Evolutionary conservation across 495 filamentous ascomycete species (phyloP).

Genomic region (Trichoderma virens): DNA sequence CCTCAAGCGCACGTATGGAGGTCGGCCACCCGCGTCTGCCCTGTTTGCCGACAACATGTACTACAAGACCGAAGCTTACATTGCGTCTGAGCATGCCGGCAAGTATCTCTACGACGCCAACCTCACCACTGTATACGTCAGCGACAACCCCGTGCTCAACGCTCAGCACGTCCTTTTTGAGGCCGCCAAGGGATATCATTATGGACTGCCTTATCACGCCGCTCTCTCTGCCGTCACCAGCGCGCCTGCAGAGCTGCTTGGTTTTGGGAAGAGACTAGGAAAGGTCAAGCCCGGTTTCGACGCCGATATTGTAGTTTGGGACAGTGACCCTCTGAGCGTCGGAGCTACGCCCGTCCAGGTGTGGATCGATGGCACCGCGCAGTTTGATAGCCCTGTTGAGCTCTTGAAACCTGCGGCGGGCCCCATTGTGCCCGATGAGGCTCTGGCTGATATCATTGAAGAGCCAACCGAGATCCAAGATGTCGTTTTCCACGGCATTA

Average conservation of each 20-base stretch:
- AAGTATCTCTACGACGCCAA: slow-evolving; percentile 53
- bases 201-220: slow-evolving; percentile 52
- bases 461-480: slow-evolving; percentile 24
- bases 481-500: slow-evolving; percentile 43
- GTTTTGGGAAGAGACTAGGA: slow-evolving; percentile 51
- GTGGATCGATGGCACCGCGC: slow-evolving; percentile 55
- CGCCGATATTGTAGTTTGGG: slow-evolving; percentile 61
- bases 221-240: slow-evolving; percentile 55
- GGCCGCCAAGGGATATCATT: slow-evolving; percentile 52
- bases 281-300: slow-evolving; percentile 56
- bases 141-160: slow-evolving; percentile 43
- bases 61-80: slow-evolving; percentile 57
- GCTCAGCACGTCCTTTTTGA: slow-evolving; percentile 48
- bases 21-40: slow-evolving; percentile 36
- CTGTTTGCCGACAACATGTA: slow-evolving; percentile 56
- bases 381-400: slow-evolving; percentile 38
- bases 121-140: slow-evolving; percentile 43
- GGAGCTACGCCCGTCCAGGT: slow-evolving; percentile 56
- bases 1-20: slow-evolving; percentile 42
- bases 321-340: slow-evolving; percentile 53
- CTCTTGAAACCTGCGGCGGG: slow-evolving; percentile 28
- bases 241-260: slow-evolving; percentile 51
- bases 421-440: slow-evolving; percentile 22
- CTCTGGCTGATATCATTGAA: slow-evolving; percentile 24
- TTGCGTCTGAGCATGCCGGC: slow-evolving; percentile 50